Base-by-base conservation (phyloP, 371 early-diverging fungal genomes). In the Mortierella sp. region DNA sequence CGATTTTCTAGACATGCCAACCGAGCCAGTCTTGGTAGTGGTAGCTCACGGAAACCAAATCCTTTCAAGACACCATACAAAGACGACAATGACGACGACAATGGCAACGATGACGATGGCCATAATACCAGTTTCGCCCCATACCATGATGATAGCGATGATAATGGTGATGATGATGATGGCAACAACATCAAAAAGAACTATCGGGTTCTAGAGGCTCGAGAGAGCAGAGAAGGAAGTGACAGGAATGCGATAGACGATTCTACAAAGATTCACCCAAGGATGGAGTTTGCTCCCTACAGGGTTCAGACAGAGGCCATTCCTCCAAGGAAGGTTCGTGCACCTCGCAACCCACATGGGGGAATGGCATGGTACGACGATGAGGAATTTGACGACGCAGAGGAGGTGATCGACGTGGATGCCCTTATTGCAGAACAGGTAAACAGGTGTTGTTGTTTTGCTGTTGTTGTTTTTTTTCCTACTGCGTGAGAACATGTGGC, bases 341-440 rank as follows among this genome's bases (percentile, higher is more conserved):
- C 60, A 32, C 73, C 77, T 6, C 64, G 72, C 28, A 77, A 65
- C 38, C 72, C 66, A 33, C 77, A 72, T 3, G 73, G 66, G 21
- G 60, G 65, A 45, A 62, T 73, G 74, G 53, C 36, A 2, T 80
- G 71, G 71, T 16, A 40, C 21, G 66, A 69, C 4, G 62, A 53
- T 1, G 73, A 72, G 7, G 60, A 57, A 24, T 47, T 43, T 13
- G 55, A 55, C 15, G 76, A 76, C 69, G 76, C 72, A 28, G 69
- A 80, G 16, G 81, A 80, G 22, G 66, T 72, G 9, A 57, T 79
- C 28, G 69, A 80, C 33, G 76, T 80, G 15, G 72, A 80, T 62
- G 75, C 72, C 16, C 65, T 80, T 13, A 75, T 80, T 50, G 75
- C 72, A 7, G 76, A 80, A 58, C 81, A 80, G 81, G 81, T 80